phyloP scores from a whole-genome alignment of 164 flowering plant genomes.

The Macadamia integrifolia region DNA sequence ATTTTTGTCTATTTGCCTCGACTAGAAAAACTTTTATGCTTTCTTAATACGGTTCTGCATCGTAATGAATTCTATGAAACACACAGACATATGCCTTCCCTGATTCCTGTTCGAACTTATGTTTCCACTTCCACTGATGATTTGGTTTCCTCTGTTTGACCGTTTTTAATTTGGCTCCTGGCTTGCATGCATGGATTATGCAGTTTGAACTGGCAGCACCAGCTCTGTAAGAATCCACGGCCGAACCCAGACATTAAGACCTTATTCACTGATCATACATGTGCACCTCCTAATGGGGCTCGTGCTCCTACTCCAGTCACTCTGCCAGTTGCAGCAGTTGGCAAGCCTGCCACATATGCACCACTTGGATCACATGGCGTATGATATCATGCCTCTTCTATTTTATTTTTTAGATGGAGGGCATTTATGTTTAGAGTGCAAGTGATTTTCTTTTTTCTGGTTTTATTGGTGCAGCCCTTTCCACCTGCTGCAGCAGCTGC shows the following conservation, averaged over 20 bases:
- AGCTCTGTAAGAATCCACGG: conserved; percentile 86
- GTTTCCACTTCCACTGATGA: not conserved
- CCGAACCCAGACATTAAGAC: conserved; percentile 95
- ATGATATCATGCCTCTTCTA: conserved; percentile 21
- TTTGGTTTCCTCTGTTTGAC: not conserved
- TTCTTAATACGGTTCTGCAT: not conserved
- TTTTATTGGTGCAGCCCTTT: conserved; percentile 47
- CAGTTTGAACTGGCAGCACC: conserved; percentile 99
- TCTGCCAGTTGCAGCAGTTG: conserved; percentile 64
- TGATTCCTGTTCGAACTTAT: not conserved
- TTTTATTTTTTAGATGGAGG: conserved; percentile 3
- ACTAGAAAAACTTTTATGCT: not conserved
- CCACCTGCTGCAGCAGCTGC: conserved; percentile 52
- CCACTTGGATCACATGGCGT: conserved; percentile 77
- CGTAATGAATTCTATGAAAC: not conserved
- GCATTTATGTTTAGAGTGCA: not conserved
- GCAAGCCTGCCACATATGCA: conserved; percentile 59
- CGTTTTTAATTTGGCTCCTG: conserved; percentile 3
- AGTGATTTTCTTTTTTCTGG: not conserved
- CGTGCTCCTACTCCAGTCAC: conserved; percentile 64
- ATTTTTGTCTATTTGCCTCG: not conserved
- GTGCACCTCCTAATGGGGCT: conserved; percentile 77
- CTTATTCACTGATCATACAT: conserved; percentile 75
- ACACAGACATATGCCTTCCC: not conserved
- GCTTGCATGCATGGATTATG: conserved; percentile 12